A percentile compares a stretch with the other conserved stretches of the same genome.
phyloP scores from a whole-genome alignment of 2,329 filamentous ascomycete genomes.

The Chlorencoelia australis region DNA sequence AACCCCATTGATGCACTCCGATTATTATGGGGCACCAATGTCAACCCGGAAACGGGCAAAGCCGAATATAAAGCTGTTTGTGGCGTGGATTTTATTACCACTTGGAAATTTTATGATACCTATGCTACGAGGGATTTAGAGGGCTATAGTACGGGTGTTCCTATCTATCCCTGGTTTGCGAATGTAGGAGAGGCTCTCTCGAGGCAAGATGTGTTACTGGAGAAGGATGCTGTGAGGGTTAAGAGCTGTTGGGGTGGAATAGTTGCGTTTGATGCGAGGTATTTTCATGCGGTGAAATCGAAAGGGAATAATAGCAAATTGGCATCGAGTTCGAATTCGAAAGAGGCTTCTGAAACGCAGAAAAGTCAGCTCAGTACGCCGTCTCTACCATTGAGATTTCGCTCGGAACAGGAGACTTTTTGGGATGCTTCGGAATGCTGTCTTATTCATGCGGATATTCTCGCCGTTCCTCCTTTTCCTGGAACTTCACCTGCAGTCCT shows the following conservation, averaged over 20 bases:
- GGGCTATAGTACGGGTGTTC: conserved; percentile 51
- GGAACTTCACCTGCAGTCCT: background rate
- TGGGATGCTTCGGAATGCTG: conserved; percentile 59
- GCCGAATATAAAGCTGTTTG: conserved; percentile 58
- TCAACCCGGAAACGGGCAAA: conserved; percentile 36
- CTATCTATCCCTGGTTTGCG: conserved; percentile 60
- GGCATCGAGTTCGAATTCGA: background rate
- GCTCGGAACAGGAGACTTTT: conserved; percentile 46
- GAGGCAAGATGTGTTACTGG: conserved; percentile 50
- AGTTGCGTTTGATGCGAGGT: conserved; percentile 53
- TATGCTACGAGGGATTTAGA: conserved; percentile 61
- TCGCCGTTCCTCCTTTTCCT: conserved; percentile 19
- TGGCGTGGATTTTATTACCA: conserved; percentile 58
- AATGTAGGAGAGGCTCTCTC: conserved; percentile 41
- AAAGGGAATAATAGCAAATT: no score
- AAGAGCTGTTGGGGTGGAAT: conserved; percentile 72
- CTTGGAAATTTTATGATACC: conserved; percentile 62
- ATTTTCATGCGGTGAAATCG: conserved; percentile 38
- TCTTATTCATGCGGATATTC: conserved; percentile 41
- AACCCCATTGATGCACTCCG: conserved; percentile 41
- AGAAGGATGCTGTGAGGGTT: conserved; percentile 56
- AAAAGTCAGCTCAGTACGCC: conserved; percentile 1
- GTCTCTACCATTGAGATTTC: conserved; percentile 33
- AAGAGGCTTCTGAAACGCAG: background rate
- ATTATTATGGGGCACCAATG: conserved; percentile 53